phyloP scores from a whole-genome alignment of 768 basidiomycete species.

The Lentinula detonsa region DNA sequence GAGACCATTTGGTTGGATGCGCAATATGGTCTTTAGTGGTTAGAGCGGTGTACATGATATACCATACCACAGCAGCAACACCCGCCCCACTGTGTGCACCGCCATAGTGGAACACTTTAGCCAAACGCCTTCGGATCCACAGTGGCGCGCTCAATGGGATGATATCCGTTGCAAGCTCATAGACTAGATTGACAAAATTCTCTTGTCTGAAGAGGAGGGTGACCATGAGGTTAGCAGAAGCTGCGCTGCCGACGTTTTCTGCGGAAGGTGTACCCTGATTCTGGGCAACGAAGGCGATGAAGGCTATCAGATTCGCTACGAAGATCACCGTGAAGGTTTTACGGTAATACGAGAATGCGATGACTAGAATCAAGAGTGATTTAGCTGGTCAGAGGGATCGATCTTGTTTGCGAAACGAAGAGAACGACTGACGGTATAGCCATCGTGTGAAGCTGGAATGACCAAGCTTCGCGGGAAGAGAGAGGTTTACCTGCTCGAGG shows the following conservation, averaged over 20 bases:
- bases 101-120: conserved; percentile 49
- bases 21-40: conserved; percentile 28
- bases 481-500: neutral
- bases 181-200: conserved; percentile 48
- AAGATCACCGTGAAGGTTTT: conserved; percentile 51
- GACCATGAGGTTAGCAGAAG: conserved; percentile 37
- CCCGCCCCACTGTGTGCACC: conserved; percentile 51
- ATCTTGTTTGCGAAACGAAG: no score
- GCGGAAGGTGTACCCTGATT: conserved; percentile 27
- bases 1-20: conserved; percentile 18
- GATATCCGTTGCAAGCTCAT: conserved; percentile 33
- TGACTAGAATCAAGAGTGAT: neutral
- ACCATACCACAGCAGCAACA: conserved; percentile 47
- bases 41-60: conserved; percentile 41
- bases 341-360: conserved; percentile 34
- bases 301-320: conserved; percentile 40
- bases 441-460: conserved; percentile 11
- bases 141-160: conserved; percentile 30
- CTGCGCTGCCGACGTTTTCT: conserved; percentile 31
- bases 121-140: conserved; percentile 38
- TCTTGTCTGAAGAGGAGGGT: conserved; percentile 40
- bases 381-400: no score
- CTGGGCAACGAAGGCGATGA: conserved; percentile 32
- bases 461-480: conserved; percentile 13
- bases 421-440: conserved; percentile 9